Base-by-base conservation (phyloP, 31 red algal species). In the Asparagopsis taxiformis region DNA sequence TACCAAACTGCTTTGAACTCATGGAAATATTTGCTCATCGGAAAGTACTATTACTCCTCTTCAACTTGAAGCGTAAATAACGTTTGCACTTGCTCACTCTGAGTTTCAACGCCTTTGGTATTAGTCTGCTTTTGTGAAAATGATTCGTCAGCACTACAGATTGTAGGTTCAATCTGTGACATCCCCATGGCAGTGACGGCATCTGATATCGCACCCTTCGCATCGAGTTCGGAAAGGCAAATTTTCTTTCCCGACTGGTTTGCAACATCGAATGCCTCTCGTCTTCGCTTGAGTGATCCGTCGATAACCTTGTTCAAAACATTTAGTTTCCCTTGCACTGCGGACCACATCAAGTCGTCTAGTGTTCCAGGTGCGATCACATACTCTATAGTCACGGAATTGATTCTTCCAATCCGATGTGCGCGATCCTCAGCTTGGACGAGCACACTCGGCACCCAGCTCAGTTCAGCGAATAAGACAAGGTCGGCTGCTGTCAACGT, bases 381-480 rank as follows among this genome's bases (percentile, higher is more conserved):
- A 19, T 79, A 78, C 36, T 76, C 62, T 5, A 92, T 38, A 21
- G 61, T 39, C 24, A 87, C 70, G 10, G 72, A 25, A 13, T 28
- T 53, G 8, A 32, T 24, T 24, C 68, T 70, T 61, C 89, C 89
- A 52, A 92, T 65, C 8, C 89, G 89, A 44, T 86, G 80, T n/a
- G 80, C 89, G 3, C 89, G 73, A 32, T 85, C 89, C 43, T 92
- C 80, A 15, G 89, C 89, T 48, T 92, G 89, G 9, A 43, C 73
- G 3, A 80, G 55, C 36, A 50, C 62, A n/a, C 49, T 63, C 19
- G 80, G 80, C 25, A 76, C 74, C 89, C 89, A 92, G 55, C 54
- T 55, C 33, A 72, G 48, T 33, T 92, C 89, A 4, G 82, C 72
- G 72, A 92, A 86, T 1, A 92, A 26, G 1, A 92, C 71, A 26